These are phyloP conservation scores for Hypoxylon intermedium DNA, from an alignment of 495 filamentous ascomycete genomes.

Conservation along the genomic window DNA sequence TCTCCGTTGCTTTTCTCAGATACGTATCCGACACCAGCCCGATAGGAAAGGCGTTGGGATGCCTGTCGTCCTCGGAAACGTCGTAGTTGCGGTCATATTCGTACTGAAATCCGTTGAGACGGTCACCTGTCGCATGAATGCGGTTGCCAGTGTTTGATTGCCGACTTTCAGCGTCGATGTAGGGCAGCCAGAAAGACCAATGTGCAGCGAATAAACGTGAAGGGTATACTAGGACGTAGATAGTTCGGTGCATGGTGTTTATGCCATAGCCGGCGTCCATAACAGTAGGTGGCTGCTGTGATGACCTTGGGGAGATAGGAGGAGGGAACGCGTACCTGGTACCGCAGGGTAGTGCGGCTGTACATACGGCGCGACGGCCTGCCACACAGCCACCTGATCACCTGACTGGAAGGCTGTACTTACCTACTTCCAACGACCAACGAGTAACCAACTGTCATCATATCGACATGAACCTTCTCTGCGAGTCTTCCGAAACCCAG, in stretches of 20 bases:
- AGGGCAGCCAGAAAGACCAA: constrained; percentile 22
- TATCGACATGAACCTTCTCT: too few species aligned
- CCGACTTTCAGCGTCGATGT: background rate
- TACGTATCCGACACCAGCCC: constrained; percentile 15
- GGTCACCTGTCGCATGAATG: constrained; percentile 21
- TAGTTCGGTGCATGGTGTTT: constrained; percentile 11
- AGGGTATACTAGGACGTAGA: constrained; percentile 23
- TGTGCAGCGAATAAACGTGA: constrained; percentile 19
- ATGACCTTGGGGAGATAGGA: too few species aligned
- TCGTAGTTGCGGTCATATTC: constrained; percentile 25
- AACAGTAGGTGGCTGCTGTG: background rate
- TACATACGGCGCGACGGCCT: too few species aligned
- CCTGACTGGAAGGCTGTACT: too few species aligned
- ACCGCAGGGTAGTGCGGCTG: too few species aligned
- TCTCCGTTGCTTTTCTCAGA: constrained; percentile 3
- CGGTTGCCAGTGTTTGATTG: constrained; percentile 13
- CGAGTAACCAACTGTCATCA: too few species aligned
- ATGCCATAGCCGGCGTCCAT: background rate
- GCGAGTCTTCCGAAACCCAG: too few species aligned
- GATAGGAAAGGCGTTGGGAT: constrained; percentile 18
- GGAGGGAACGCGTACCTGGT: too few species aligned
- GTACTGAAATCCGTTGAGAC: constrained; percentile 20
- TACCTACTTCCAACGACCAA: too few species aligned
- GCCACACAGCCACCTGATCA: too few species aligned
- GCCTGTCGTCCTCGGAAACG: constrained; percentile 21